phyloP scores from a whole-genome alignment of 495 filamentous ascomycete species.

The Penicillium malachiteum region DNA sequence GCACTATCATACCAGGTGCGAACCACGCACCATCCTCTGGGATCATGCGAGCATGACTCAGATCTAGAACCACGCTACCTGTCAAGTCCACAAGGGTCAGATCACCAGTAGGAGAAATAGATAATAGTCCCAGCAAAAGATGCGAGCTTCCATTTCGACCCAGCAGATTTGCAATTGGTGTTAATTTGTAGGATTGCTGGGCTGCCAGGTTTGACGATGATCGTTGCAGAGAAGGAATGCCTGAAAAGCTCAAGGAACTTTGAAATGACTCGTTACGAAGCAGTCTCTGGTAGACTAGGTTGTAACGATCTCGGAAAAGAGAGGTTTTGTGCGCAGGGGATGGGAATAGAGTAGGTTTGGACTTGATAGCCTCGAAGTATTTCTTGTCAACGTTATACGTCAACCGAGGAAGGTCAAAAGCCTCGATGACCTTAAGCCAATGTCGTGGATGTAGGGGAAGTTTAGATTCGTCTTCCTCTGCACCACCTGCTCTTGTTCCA shows the following conservation, averaged over 20 bases:
- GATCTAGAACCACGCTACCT: conserved; percentile 80
- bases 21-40: conserved; percentile 89
- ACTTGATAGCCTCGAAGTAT: conserved; percentile 74
- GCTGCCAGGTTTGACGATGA: conserved; percentile 52
- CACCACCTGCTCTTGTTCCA: conserved; percentile 29
- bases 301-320: conserved; percentile 84
- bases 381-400: conserved; percentile 85
- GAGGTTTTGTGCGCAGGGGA: conserved; percentile 76
- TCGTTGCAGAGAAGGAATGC: conserved; percentile 46
- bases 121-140: conserved; percentile 82
- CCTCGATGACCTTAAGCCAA: conserved; percentile 75
- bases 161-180: conserved; percentile 88
- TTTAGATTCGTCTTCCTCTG: conserved; percentile 63
- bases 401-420: conserved; percentile 84
- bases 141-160: conserved; percentile 83
- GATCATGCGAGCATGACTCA: conserved; percentile 76
- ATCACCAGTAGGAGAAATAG: conserved; percentile 76
- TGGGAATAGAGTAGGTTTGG: conserved; percentile 75
- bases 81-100: conserved; percentile 82
- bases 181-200: conserved; percentile 79
- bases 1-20: conserved; percentile 88
- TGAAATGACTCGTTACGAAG: conserved; percentile 94
- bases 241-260: conserved; percentile 57
- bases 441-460: conserved; percentile 60
- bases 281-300: conserved; percentile 85